Conservation (phyloP, 2,329 filamentous ascomycete genomes). For the Pseudocercospora fijiensis region DNA sequence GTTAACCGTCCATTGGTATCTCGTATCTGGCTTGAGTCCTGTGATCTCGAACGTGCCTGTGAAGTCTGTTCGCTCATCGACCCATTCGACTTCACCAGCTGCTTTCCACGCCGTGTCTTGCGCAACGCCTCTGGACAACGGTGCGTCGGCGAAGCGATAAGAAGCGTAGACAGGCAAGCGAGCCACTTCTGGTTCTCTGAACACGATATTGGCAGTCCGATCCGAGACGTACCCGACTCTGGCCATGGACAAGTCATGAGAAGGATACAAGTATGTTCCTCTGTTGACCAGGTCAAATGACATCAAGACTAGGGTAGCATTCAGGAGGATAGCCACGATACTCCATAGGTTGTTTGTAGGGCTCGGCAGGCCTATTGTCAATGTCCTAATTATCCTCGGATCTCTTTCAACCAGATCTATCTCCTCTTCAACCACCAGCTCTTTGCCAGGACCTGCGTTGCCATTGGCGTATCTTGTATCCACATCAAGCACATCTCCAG, state of each 20-base stretch:
- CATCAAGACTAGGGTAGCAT: slow-evolving; percentile 66
- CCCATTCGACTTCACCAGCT: slow-evolving; percentile 63
- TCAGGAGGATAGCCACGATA: slow-evolving; percentile 57
- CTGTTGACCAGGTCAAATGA: slow-evolving; percentile 76
- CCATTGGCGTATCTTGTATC: slow-evolving; percentile 31
- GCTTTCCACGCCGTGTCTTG: slow-evolving; percentile 63
- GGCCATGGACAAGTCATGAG: slow-evolving; percentile 76
- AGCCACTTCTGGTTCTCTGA: slow-evolving; percentile 76
- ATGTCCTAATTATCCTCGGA: slow-evolving; percentile 59
- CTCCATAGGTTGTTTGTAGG: slow-evolving; percentile 67
- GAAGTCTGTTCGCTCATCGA: slow-evolving; percentile 78
- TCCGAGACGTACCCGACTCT: slow-evolving; percentile 84
- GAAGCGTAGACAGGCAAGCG: slow-evolving; percentile 75
- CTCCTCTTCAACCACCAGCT: slow-evolving; percentile 63
- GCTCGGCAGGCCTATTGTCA: slow-evolving; percentile 75
- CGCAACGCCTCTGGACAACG: slow-evolving; percentile 9
- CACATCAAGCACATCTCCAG: slow-evolving; percentile 26
- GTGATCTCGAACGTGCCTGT: slow-evolving; percentile 69
- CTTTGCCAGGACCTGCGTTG: slow-evolving; percentile 45
- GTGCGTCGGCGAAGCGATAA: slow-evolving; percentile 47
- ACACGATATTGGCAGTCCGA: slow-evolving; percentile 72
- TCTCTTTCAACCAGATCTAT: slow-evolving; percentile 59
- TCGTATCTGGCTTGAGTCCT: slow-evolving; percentile 66
- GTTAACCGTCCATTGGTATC: slow-evolving; percentile 82
- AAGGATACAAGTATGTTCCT: slow-evolving; percentile 67